Conservation (phyloP, 257 asterid genomes). For the Parsonsia alboflavescens region DNA sequence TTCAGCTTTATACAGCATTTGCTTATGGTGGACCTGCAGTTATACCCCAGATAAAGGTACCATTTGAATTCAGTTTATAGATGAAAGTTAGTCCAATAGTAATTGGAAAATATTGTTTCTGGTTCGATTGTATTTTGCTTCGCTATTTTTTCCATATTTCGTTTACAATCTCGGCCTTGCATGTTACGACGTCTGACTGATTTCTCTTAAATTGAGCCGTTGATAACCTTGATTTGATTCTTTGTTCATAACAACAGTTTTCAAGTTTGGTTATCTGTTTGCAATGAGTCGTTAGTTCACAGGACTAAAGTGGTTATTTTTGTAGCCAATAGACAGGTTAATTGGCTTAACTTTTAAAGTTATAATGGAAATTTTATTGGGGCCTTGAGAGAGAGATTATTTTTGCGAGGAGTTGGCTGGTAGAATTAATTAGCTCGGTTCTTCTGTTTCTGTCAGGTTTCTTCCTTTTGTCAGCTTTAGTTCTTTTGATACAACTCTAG, state of each 20-base stretch:
- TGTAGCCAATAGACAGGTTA: too few relatives aligned
- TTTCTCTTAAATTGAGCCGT: background rate
- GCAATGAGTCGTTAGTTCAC: background rate
- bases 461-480: too few relatives aligned
- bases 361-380: too few relatives aligned
- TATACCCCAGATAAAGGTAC: conserved; percentile 86
- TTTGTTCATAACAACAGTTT: background rate
- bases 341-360: too few relatives aligned
- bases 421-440: too few relatives aligned
- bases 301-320: too few relatives aligned
- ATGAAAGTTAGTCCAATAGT: background rate
- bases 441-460: too few relatives aligned
- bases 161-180: background rate
- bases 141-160: too few relatives aligned
- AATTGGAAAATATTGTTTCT: background rate
- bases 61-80: background rate
- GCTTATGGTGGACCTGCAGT: conserved; percentile 98
- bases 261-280: background rate
- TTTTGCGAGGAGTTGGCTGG: too few relatives aligned
- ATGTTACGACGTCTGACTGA: background rate
- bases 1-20: conserved; percentile 92
- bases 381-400: too few relatives aligned
- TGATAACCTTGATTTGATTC: background rate
- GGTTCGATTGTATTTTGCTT: background rate
- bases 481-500: too few relatives aligned